Evolutionary conservation across 1,284 basidiomycete genomes (phyloP).

Genomic region (Apiotrichum laibachii): DNA sequence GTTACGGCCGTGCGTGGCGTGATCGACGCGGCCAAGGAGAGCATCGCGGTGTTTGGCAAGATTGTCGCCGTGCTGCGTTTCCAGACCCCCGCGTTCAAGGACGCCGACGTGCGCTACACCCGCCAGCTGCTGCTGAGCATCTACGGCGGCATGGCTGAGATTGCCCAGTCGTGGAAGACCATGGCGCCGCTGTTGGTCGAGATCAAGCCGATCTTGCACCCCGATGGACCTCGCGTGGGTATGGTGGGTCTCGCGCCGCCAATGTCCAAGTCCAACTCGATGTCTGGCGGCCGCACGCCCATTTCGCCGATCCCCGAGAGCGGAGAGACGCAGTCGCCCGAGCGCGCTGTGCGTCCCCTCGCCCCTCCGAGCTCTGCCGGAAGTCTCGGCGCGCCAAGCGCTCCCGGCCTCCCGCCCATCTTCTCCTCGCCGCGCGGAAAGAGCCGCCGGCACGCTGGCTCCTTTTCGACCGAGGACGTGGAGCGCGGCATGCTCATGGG

Average conservation of each 20-base stretch:
- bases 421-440: slow-evolving; percentile 48
- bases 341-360: neutral
- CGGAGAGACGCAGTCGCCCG: slow-evolving; percentile 24
- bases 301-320: slow-evolving; percentile 52
- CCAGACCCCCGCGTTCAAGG: slow-evolving; percentile 65
- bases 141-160: slow-evolving; percentile 86
- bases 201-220: slow-evolving; percentile 62
- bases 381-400: neutral
- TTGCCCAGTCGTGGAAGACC: slow-evolving; percentile 77
- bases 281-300: slow-evolving; percentile 41
- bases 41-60: slow-evolving; percentile 79
- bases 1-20: slow-evolving; percentile 69
- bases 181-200: slow-evolving; percentile 72
- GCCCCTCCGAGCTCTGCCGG: neutral
- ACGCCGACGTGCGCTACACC: slow-evolving; percentile 79
- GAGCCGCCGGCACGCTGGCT: slow-evolving; percentile 79
- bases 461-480: slow-evolving; percentile 87
- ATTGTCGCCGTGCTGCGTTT: slow-evolving; percentile 77
- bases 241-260: slow-evolving; percentile 22
- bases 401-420: slow-evolving; percentile 1
- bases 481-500: slow-evolving; percentile 79
- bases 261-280: slow-evolving; percentile 18
- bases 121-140: slow-evolving; percentile 83
- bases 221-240: too few species aligned
- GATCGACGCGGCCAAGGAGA: slow-evolving; percentile 79